phyloP scores from a whole-genome alignment of 257 asterid species.

The Solanum dulcamara region DNA sequence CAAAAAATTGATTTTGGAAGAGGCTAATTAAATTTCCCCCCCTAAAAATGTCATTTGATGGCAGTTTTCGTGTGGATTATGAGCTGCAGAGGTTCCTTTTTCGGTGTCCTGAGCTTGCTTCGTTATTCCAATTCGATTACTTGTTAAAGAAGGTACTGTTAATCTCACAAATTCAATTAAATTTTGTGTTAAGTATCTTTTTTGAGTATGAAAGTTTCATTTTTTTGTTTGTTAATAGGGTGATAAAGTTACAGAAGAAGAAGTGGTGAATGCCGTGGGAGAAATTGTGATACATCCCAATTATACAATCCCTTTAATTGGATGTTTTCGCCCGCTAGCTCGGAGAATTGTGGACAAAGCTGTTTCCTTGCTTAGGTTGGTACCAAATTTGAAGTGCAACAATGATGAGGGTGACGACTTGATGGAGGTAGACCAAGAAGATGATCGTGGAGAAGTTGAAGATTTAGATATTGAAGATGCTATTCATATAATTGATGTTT shows the following conservation, averaged over 20 bases:
- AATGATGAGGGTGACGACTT: slow-evolving; percentile 20
- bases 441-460: slow-evolving; percentile 39
- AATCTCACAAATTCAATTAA: neutral
- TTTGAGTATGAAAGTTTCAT: neutral
- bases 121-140: slow-evolving; percentile 21
- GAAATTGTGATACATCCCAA: slow-evolving; percentile 69
- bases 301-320: slow-evolving; percentile 69
- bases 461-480: slow-evolving; percentile 20
- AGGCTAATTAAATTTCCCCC: neutral
- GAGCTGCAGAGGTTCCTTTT: slow-evolving; percentile 56
- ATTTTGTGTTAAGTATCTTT: neutral
- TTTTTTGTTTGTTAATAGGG: slow-evolving; percentile 31
- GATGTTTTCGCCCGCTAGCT: slow-evolving; percentile 79
- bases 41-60: slow-evolving; percentile 52
- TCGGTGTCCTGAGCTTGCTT: slow-evolving; percentile 52
- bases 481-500: slow-evolving; percentile 35
- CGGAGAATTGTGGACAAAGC: slow-evolving; percentile 42
- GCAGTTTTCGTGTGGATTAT: slow-evolving; percentile 46
- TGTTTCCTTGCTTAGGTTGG: slow-evolving; percentile 46
- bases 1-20: neutral
- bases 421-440: slow-evolving; percentile 36
- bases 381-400: slow-evolving; percentile 42
- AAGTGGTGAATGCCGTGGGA: slow-evolving; percentile 56
- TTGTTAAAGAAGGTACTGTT: slow-evolving; percentile 49
- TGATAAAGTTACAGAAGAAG: slow-evolving; percentile 44